Evolutionary conservation across 2,329 filamentous ascomycete species (phyloP).

Genomic region (Fusarium sp.): DNA sequence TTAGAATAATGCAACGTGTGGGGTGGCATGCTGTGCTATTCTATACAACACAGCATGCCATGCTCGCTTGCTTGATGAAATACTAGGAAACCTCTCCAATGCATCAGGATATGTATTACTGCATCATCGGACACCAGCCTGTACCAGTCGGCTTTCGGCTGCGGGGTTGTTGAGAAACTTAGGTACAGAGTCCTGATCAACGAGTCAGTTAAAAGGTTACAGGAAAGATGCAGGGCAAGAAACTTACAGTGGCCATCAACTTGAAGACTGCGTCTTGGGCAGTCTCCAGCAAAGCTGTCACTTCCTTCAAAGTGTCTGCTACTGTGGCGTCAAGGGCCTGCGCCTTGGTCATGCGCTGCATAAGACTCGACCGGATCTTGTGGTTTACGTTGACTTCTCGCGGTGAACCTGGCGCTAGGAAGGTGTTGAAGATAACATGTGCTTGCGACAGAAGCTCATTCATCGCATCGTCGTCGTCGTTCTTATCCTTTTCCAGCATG

Average conservation of each 20-base stretch:
- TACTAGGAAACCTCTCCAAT: conserved; percentile 7
- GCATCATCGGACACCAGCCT: conserved; percentile 37
- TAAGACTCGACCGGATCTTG: conserved; percentile 89
- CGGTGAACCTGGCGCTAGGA: conserved; percentile 92
- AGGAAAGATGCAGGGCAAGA: conserved; percentile 1
- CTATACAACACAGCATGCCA: not conserved
- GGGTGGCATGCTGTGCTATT: not conserved
- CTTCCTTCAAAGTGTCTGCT: conserved; percentile 89
- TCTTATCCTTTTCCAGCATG: conserved; percentile 69
- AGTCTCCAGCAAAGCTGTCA: conserved; percentile 89
- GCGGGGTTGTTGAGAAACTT: conserved; percentile 74
- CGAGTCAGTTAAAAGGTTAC: conserved; percentile 46
- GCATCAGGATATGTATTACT: not conserved
- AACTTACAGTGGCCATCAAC: conserved; percentile 95
- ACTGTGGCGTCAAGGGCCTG: conserved; percentile 92
- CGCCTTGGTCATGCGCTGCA: conserved; percentile 95
- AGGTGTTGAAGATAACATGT: conserved; percentile 98
- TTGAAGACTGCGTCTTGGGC: conserved; percentile 97
- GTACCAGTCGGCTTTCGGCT: conserved; percentile 31
- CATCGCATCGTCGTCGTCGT: conserved; percentile 82
- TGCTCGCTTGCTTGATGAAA: conserved; percentile 25
- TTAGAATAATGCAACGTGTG: conserved; percentile 21
- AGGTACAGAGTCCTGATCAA: conserved; percentile 73
- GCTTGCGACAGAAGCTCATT: conserved; percentile 95
- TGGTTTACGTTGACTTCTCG: conserved; percentile 99